Conservation (phyloP, 2,329 filamentous ascomycete species). For the Ascocoryne sarcoides region DNA sequence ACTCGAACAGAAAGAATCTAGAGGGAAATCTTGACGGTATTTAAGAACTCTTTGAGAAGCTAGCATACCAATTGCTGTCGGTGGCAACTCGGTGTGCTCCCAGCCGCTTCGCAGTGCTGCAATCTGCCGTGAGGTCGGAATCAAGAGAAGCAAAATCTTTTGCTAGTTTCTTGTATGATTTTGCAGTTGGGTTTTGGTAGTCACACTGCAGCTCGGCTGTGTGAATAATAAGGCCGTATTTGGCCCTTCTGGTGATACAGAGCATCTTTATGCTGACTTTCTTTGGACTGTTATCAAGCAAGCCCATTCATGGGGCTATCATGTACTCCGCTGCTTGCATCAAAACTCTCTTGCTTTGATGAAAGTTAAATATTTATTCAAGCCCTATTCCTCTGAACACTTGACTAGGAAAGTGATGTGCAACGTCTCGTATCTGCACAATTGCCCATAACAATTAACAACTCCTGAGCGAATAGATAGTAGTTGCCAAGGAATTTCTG, state of each 20-base stretch:
- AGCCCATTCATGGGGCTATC: not conserved
- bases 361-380: not conserved
- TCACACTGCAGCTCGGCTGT: too few species aligned
- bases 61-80: too few species aligned
- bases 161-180: too few species aligned
- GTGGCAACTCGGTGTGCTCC: too few species aligned
- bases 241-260: not conserved
- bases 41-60: not conserved
- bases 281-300: not conserved
- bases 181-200: too few species aligned
- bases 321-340: not conserved
- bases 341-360: not conserved
- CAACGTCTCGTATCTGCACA: not conserved
- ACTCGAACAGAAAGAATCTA: not conserved
- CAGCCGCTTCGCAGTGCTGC: too few species aligned
- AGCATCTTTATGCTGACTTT: not conserved
- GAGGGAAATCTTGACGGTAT: not conserved
- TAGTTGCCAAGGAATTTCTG: too few species aligned
- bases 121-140: too few species aligned
- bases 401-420: not conserved
- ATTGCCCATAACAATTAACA: too few species aligned
- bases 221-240: not conserved
- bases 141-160: too few species aligned
- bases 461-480: too few species aligned
- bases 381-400: not conserved